phyloP scores from a whole-genome alignment of 1,139 yeast genomes.

The Blastobotrys aristatus region DNA sequence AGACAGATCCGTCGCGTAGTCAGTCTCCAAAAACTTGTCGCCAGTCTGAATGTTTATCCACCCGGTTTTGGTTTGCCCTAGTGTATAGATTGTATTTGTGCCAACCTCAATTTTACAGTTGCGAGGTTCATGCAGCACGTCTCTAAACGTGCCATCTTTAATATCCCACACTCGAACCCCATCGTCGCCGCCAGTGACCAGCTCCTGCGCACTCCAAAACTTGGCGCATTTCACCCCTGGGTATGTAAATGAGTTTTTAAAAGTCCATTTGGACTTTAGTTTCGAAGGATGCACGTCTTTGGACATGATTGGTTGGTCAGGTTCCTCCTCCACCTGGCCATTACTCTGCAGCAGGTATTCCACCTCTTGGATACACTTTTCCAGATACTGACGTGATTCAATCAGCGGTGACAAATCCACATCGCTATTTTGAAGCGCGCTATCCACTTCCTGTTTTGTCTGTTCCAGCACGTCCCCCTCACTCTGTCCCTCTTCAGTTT shows the following conservation, averaged over 20 bases:
- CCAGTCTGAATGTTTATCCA: neutral
- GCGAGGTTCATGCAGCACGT: neutral
- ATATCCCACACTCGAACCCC: constrained; percentile 2
- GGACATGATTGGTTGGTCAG: neutral
- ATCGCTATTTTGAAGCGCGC: constrained; percentile 7
- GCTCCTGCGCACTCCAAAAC: neutral
- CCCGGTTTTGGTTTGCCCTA: neutral
- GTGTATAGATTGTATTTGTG: neutral
- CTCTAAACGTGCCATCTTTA: neutral
- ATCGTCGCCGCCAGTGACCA: constrained; percentile 5
- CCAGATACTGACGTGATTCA: constrained; percentile 32
- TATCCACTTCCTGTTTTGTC: constrained; percentile 1
- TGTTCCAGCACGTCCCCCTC: neutral
- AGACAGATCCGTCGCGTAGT: neutral
- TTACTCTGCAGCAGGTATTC: constrained; percentile 31
- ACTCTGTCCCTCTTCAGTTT: neutral
- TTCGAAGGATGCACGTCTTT: constrained; percentile 17
- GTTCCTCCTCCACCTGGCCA: constrained; percentile 3
- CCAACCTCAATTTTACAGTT: neutral
- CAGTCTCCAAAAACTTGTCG: neutral
- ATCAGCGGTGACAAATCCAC: constrained; percentile 29
- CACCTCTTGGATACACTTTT: constrained; percentile 35
- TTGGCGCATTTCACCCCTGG: neutral
- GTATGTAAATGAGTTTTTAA: neutral
- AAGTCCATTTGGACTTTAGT: constrained; percentile 6